Conservation (phyloP, 2,329 filamentous ascomycete species). For the Sporothrix luriei region DNA sequence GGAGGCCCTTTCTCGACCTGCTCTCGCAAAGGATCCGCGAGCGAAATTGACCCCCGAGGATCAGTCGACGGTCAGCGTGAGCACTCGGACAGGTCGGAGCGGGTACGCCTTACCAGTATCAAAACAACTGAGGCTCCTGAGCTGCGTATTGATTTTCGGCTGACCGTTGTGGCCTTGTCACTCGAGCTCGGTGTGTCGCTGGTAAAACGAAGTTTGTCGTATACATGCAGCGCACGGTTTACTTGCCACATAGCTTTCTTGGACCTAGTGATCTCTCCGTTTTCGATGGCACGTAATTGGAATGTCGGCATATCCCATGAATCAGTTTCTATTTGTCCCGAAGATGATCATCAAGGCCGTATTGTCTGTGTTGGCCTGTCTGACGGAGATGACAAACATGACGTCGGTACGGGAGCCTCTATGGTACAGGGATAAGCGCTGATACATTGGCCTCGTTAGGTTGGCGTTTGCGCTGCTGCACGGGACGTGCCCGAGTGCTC, state of each 20-base stretch:
- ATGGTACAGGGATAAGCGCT: not conserved
- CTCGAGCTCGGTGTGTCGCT: no score
- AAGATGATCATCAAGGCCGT: not conserved
- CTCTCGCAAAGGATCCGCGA: not conserved
- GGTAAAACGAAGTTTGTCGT: no score
- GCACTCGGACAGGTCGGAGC: no score
- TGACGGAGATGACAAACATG: conserved; percentile 1
- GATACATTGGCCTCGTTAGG: not conserved
- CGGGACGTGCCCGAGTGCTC: not conserved
- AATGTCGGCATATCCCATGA: not conserved
- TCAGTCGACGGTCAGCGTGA: no score
- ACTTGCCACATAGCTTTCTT: no score
- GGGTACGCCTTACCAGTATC: not conserved
- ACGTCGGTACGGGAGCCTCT: not conserved
- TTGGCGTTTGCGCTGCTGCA: not conserved
- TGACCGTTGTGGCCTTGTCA: not conserved
- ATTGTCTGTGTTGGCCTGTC: not conserved
- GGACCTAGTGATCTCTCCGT: no score
- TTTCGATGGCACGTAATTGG: not conserved
- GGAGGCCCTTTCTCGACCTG: not conserved
- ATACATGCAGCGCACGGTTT: no score
- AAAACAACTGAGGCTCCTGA: not conserved
- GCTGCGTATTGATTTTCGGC: no score
- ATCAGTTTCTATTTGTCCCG: not conserved
- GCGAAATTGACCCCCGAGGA: no score